Base-by-base conservation (phyloP, 768 basidiomycete species). In the Termitomyces sp. region DNA sequence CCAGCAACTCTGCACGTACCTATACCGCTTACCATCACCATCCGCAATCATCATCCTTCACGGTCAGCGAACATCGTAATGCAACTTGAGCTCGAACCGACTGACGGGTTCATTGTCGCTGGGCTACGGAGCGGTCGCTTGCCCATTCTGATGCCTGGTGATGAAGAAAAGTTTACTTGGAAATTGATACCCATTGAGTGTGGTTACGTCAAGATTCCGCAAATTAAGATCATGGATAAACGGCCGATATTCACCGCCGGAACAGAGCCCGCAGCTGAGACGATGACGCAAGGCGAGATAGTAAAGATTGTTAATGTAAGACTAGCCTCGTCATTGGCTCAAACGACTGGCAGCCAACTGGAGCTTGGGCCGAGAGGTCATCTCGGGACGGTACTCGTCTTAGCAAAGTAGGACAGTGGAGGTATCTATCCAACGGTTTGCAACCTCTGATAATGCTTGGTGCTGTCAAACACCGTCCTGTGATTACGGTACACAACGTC, bases 81-180 rank as follows among this genome's bases (percentile, higher is more conserved):
- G 9, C 83, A 87, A 36, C 77, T 95, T 31, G 93, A 96, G 55
- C 78, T 85, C 1, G 86, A 88, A 16, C 60, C 73, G 0, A 72
- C 80, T 13, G 91, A 91, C 44, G 78, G 80, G n/a, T 96, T 97
- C 70, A 84, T 95, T 16, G 83, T 94, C 45, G 82, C 91, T 3
- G 95, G 95, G 0, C 68, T 89, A 37, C 77, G 91, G 49, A 81
- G 76, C 51, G 84, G 85, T 3, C 81, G 85, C 11, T 63, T 93
- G 9, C 86, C 91, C 2, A 72, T 88, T 47, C 73, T 98, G n/a
- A 75, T 91, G 45, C 88, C 93, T 0, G 87, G 87, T 6, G 75
- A 78, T 30, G 90, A 92, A 69, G 85, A 85, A 63, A 78, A 70
- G 58, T 54, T 93, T 22, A 72, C 72, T 11, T 93, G 90, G 88